Evolutionary conservation across 805 yeast species (phyloP).

Genomic region (Ogataea polymorpha): DNA sequence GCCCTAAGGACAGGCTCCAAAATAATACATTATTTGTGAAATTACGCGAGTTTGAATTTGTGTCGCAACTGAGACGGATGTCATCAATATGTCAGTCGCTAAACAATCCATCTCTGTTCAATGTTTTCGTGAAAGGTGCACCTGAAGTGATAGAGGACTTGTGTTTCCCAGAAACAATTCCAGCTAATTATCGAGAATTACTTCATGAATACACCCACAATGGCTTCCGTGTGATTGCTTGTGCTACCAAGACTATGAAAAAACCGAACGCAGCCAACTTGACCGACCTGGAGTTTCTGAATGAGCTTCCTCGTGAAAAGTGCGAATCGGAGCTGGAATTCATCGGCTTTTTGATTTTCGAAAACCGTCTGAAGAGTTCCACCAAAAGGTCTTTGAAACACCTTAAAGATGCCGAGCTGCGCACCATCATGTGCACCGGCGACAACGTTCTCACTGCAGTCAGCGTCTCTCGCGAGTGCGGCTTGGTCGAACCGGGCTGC

Average conservation of each 20-base stretch:
- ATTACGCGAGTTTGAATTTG: slow-evolving; percentile 69
- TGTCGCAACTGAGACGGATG: slow-evolving; percentile 85
- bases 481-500: slow-evolving; percentile 45
- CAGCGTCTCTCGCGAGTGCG: slow-evolving; percentile 87
- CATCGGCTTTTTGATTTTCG: slow-evolving; percentile 88
- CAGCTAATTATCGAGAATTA: slow-evolving; percentile 67
- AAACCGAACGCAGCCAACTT: slow-evolving; percentile 13
- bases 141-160: slow-evolving; percentile 88
- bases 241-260: slow-evolving; percentile 58
- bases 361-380: slow-evolving; percentile 76
- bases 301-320: slow-evolving; percentile 53
- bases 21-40: slow-evolving; percentile 35
- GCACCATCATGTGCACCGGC: slow-evolving; percentile 97
- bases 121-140: slow-evolving; percentile 86
- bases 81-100: slow-evolving; percentile 65
- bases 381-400: slow-evolving; percentile 60
- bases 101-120: slow-evolving; percentile 27
- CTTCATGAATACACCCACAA: slow-evolving; percentile 85
- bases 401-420: slow-evolving; percentile 63
- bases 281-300: slow-evolving; percentile 47
- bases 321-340: slow-evolving; percentile 71
- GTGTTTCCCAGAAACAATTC: slow-evolving; percentile 70
- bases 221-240: slow-evolving; percentile 94
- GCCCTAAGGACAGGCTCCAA: slow-evolving; percentile 34
- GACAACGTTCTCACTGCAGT: slow-evolving; percentile 93